A percentile compares a stretch with the other conserved stretches of the same genome.
Conservation (phyloP, 78 protist species). For the Trichosphaerium sp. region DNA sequence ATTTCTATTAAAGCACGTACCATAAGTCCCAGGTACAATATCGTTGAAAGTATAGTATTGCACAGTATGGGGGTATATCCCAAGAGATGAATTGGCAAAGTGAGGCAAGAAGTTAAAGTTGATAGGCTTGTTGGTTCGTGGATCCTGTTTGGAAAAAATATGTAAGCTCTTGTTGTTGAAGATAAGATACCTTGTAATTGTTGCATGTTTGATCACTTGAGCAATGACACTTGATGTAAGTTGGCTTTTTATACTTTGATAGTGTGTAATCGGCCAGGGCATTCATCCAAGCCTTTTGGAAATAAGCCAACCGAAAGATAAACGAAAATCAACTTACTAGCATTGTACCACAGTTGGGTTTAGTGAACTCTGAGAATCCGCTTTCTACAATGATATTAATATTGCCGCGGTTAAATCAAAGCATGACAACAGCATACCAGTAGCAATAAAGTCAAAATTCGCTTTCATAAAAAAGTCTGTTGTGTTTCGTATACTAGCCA, state of each 20-base stretch:
- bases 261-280: neutral
- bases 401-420: no score
- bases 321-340: no score
- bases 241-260: neutral
- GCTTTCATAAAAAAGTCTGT: neutral
- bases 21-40: neutral
- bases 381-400: no score
- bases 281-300: neutral
- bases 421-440: no score
- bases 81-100: neutral
- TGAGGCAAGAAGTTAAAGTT: slow-evolving; percentile 2
- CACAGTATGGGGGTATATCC: neutral
- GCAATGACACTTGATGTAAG: neutral
- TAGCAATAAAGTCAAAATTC: neutral
- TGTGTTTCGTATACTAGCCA: neutral
- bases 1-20: neutral
- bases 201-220: neutral
- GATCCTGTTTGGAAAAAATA: no score
- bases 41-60: neutral
- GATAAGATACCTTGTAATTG: no score
- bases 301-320: no score
- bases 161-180: no score
- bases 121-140: neutral
- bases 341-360: neutral
- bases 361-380: neutral